Conservation (phyloP, 257 asterid species). For the Euphrasia confusa region DNA sequence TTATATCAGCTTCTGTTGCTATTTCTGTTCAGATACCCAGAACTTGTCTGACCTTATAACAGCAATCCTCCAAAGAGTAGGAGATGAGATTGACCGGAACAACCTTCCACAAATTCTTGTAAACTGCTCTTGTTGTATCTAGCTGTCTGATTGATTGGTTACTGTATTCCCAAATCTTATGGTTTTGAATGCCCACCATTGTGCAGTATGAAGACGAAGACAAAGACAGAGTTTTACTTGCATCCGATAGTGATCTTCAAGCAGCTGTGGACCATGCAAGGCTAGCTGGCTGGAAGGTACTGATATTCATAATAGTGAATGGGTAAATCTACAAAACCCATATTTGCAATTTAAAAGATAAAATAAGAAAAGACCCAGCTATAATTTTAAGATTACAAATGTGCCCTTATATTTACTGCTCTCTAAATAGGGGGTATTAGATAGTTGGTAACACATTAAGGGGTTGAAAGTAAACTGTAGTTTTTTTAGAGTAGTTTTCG, state of each 20-base stretch:
- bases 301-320: not conserved
- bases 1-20: slow-evolving; percentile 7
- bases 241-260: slow-evolving; percentile 84
- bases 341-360: not conserved
- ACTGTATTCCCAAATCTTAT: slow-evolving; percentile 17
- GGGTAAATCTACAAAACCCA: not conserved
- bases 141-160: not conserved
- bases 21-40: slow-evolving; percentile 49
- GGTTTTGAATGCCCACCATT: slow-evolving; percentile 18
- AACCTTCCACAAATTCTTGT: slow-evolving; percentile 94
- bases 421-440: not conserved
- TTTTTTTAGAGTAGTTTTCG: not conserved
- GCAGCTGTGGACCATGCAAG: slow-evolving; percentile 94
- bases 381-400: not conserved
- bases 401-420: not conserved
- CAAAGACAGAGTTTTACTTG: slow-evolving; percentile 80
- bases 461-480: not conserved
- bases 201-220: slow-evolving; percentile 95
- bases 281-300: slow-evolving; percentile 94
- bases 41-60: slow-evolving; percentile 72
- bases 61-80: slow-evolving; percentile 85
- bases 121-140: slow-evolving; percentile 8
- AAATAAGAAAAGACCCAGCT: not conserved
- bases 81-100: slow-evolving; percentile 76
- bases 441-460: not conserved